Base-by-base conservation (phyloP, 1,284 basidiomycete species). In the Calocybe gambosa region DNA sequence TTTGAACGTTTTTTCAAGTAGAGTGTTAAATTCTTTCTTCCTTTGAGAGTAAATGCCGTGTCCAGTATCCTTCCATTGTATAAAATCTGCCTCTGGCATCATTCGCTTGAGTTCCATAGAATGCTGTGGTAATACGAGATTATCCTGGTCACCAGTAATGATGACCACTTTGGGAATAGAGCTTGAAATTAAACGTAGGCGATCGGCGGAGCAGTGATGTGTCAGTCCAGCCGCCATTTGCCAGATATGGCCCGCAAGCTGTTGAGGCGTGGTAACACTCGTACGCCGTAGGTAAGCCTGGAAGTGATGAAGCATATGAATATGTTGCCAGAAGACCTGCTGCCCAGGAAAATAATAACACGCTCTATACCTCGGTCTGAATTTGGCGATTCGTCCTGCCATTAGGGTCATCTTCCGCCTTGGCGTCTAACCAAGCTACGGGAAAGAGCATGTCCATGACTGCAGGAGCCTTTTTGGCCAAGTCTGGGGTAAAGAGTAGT, bases 211-310 rank as follows among this genome's bases (percentile, higher is more conserved):
- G 44, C 93, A 80, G 45, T 74, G 59, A 59, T 93, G 91, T 0
- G 82, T 85, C 2, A 88, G 50, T 0, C 64, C 85, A 0, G 91
- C 88, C 4, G 66, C 70, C 75, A 89, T 82, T 60, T 93, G 90
- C 1, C 84, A 87, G 2, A 93, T 50, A 15, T 78, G 68, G 0
- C 89, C 90, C 10, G 77, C 55, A 29, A 82, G 60, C 0, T 68
- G 68, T 53, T 90, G 89, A 0, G 77, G 74, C 9, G 73, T 76
- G 0, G 80, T 80, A 2, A 81, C 66, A 1, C 64, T 55, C 36
- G 80, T 68, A 15, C 85, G 82, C 37, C 66, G 68, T 26, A 70
- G 61, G 54, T 77, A 82, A 20, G 63, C 64, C 71, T 85, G 18
- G 5, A 7, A 21, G 55, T 28, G 10, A 28, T 10, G 39, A 26